phyloP scores from a whole-genome alignment of 768 basidiomycete species.

The Phanerochaete carnosa region DNA sequence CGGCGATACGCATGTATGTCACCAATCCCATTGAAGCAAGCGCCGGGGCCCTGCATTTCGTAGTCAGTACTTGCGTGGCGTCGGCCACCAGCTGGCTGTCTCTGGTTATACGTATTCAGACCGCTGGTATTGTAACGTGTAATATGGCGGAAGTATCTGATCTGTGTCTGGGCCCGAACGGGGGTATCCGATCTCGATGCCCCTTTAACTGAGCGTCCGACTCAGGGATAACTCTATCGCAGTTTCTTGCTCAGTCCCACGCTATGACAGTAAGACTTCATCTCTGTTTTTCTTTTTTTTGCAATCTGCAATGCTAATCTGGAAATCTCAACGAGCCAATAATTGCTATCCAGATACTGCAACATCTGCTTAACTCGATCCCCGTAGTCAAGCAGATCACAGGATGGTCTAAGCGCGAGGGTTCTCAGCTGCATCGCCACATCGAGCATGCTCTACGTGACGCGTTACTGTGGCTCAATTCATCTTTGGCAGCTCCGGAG shows the following conservation, averaged over 20 bases:
- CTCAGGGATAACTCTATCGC: neutral
- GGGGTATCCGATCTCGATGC: neutral
- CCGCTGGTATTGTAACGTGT: neutral
- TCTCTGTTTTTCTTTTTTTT: neutral
- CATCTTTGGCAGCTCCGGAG: slow-evolving; percentile 8
- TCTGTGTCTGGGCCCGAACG: neutral
- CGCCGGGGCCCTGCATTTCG: too few relatives aligned
- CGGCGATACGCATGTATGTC: neutral
- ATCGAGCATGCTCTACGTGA: neutral
- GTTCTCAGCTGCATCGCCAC: neutral
- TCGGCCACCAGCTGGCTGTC: neutral
- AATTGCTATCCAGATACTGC: neutral
- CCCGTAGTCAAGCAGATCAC: neutral
- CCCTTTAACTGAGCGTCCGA: neutral
- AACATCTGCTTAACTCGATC: neutral
- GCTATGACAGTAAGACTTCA: neutral
- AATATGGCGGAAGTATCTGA: neutral
- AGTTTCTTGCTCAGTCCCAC: neutral
- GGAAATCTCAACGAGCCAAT: neutral
- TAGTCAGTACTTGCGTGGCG: neutral
- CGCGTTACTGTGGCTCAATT: neutral
- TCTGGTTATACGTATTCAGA: neutral
- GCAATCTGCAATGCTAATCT: neutral
- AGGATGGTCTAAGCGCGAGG: neutral
- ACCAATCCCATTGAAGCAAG: too few relatives aligned